A percentile compares a stretch with the other conserved stretches of the same genome.
Evolutionary conservation across 306 rosid genomes (phyloP).

Genomic region (Pterocarpus macrocarpus): DNA sequence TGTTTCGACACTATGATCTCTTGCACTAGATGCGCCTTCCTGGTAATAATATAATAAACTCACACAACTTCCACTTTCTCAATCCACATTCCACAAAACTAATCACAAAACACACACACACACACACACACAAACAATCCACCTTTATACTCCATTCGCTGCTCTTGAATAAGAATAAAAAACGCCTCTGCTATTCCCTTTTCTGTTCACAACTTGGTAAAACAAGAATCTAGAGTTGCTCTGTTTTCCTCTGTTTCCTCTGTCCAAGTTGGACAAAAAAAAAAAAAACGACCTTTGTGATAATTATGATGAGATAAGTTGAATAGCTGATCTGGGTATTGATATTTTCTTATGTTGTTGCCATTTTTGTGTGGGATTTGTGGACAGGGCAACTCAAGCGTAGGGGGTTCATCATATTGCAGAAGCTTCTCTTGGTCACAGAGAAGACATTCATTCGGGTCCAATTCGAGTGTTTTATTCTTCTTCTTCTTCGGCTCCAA

Average conservation of each 20-base stretch:
- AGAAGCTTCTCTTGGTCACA: conserved; percentile 48
- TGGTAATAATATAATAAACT: conserved; percentile 51
- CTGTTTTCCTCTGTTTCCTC: not conserved
- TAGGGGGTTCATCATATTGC: conserved; percentile 47
- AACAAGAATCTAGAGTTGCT: not conserved
- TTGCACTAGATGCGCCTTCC: conserved; percentile 54
- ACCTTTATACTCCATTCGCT: not conserved
- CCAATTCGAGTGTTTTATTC: conserved; percentile 59
- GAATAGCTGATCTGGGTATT: conserved; percentile 18
- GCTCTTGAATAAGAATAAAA: conserved; percentile 7
- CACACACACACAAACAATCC: not conserved
- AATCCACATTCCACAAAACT: conserved; percentile 37
- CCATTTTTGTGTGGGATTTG: conserved; percentile 11
- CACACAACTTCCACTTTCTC: conserved; percentile 1
- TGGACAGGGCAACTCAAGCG: conserved; percentile 58
- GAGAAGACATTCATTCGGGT: conserved; percentile 48
- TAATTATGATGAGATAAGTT: not conserved
- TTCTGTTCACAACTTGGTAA: not conserved
- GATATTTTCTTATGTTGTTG: not conserved
- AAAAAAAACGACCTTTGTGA: not conserved
- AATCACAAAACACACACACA: too few relatives aligned
- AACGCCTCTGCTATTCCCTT: not conserved
- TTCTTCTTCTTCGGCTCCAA: conserved; percentile 43
- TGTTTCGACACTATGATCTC: conserved; percentile 65
- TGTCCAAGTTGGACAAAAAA: not conserved